Conservation (phyloP, 441 rosid species). For the Adansonia gregorii region DNA sequence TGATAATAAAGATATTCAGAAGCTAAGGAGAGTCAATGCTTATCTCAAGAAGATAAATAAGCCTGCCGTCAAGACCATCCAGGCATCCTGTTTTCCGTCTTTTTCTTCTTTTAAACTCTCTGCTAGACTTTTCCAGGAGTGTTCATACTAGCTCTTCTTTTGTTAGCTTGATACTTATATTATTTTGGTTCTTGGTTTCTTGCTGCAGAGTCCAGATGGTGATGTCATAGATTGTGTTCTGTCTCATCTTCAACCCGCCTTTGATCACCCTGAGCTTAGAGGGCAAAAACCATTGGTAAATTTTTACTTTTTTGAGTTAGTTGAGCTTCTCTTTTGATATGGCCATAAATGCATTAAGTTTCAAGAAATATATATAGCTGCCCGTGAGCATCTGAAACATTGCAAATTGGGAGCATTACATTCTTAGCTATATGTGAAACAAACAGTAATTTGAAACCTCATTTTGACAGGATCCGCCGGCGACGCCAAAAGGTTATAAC, state of each 20-base stretch:
- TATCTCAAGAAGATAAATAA: constrained; percentile 61
- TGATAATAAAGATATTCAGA: constrained; percentile 36
- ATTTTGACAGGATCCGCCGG: constrained; percentile 52
- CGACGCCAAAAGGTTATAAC: constrained; percentile 46
- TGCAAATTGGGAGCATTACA: constrained; percentile 1
- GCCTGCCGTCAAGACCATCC: constrained; percentile 69
- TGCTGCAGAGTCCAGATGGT: constrained; percentile 68
- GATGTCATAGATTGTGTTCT: constrained; percentile 69
- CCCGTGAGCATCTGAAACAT: neutral
- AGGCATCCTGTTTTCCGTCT: constrained; percentile 38
- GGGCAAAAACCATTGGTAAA: constrained; percentile 61
- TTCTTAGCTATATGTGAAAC: neutral
- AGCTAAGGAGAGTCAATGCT: constrained; percentile 47
- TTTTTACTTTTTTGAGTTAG: constrained; percentile 10
- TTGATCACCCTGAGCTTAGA: constrained; percentile 70
- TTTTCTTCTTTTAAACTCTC: constrained; percentile 17
- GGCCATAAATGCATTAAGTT: neutral
- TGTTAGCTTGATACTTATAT: neutral
- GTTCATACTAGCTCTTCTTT: neutral
- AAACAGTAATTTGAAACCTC: neutral
- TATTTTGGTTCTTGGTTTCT: neutral
- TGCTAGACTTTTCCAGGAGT: neutral
- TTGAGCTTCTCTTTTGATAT: neutral
- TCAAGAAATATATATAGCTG: neutral
- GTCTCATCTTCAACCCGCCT: constrained; percentile 74